Evolutionary conservation across 2,329 filamentous ascomycete genomes (phyloP).

Genomic region (Simplicillium aogashimaense): DNA sequence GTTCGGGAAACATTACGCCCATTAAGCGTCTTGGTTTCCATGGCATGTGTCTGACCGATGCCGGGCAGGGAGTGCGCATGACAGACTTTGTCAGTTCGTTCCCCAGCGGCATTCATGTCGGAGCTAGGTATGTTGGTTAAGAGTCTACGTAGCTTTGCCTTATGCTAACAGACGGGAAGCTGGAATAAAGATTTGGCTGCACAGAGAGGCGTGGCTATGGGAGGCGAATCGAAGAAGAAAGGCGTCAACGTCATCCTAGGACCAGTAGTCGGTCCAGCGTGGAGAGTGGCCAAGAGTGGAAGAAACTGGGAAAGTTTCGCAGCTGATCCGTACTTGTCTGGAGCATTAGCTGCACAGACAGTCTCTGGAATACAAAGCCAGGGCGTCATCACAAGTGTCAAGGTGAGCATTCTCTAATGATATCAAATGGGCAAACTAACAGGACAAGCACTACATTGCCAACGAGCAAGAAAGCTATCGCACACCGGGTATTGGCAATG

Average conservation of each 20-base stretch:
- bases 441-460: slow-evolving; percentile 52
- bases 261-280: slow-evolving; percentile 60
- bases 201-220: slow-evolving; percentile 2
- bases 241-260: slow-evolving; percentile 60
- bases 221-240: slow-evolving; percentile 3
- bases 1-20: slow-evolving; percentile 32
- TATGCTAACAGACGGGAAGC: slow-evolving; percentile 40
- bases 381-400: slow-evolving; percentile 71
- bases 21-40: slow-evolving; percentile 28
- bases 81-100: slow-evolving; percentile 32
- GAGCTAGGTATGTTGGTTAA: slow-evolving; percentile 20
- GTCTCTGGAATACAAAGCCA: slow-evolving; percentile 67
- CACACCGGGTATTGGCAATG: slow-evolving; percentile 45
- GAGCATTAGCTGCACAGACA: slow-evolving; percentile 59
- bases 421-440: no score
- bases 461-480: slow-evolving; percentile 70
- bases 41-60: slow-evolving; percentile 34
- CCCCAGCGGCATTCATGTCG: slow-evolving; percentile 29
- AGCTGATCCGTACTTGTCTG: slow-evolving; percentile 60
- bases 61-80: slow-evolving; percentile 30
- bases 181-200: slow-evolving; percentile 34
- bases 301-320: slow-evolving; percentile 71
- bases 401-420: slow-evolving; percentile 19
- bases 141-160: neutral
- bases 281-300: slow-evolving; percentile 59